Conservation (phyloP, 352 stramenopile species). For the Lagenidium sp. region DNA sequence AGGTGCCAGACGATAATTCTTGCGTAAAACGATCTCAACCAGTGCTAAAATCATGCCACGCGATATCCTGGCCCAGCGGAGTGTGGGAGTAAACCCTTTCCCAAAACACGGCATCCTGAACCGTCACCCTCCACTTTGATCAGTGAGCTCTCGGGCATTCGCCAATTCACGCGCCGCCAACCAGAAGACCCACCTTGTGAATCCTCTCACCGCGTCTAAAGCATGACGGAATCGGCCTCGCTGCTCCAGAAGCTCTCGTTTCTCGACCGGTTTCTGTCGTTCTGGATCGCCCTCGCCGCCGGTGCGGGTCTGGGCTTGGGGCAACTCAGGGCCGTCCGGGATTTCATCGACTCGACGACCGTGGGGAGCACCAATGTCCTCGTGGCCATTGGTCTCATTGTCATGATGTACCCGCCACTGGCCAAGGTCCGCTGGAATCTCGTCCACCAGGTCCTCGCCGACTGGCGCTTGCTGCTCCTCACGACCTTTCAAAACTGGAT, state of each 20-base stretch:
- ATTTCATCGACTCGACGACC: conserved; percentile 38
- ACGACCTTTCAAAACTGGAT: conserved; percentile 59
- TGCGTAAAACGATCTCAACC: too few species aligned
- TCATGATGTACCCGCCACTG: conserved; percentile 60
- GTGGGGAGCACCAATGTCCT: conserved; percentile 39
- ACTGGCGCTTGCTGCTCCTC: conserved; percentile 40
- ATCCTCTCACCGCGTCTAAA: too few species aligned
- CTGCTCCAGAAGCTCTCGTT: conserved; percentile 22
- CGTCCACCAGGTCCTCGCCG: conserved; percentile 24
- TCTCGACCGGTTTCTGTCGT: conserved; percentile 45
- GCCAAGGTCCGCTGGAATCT: conserved; percentile 46
- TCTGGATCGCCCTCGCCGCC: conserved; percentile 50
- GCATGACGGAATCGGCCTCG: too few species aligned
- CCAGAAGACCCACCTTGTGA: too few species aligned
- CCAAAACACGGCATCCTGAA: too few species aligned
- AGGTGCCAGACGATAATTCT: too few species aligned
- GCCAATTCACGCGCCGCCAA: too few species aligned
- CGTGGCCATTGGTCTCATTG: conserved; percentile 35
- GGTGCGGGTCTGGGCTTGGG: conserved; percentile 28
- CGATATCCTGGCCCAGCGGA: too few species aligned
- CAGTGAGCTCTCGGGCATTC: too few species aligned
- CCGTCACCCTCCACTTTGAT: too few species aligned
- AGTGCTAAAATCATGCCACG: too few species aligned
- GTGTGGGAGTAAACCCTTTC: too few species aligned
- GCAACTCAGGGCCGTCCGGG: conserved; percentile 26